phyloP scores from a whole-genome alignment of 345 rosid species.

The Eucalyptus pauciflora region DNA sequence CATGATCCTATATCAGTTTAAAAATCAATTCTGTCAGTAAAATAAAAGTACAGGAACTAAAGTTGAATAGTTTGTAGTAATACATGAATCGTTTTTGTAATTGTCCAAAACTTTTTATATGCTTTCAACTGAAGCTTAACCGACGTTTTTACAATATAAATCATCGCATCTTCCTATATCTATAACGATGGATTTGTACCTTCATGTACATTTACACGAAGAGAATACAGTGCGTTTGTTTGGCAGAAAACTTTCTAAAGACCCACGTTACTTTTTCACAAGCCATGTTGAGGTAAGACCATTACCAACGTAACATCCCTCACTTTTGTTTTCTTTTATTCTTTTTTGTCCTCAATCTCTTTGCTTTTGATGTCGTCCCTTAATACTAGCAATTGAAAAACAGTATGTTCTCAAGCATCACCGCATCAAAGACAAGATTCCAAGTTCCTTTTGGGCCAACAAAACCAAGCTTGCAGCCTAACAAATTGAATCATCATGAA shows the following conservation, averaged over 20 bases:
- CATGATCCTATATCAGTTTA: background rate
- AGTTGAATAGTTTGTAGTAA: background rate
- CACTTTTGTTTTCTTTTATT: accelerated
- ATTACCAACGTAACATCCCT: too few relatives aligned
- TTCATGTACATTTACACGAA: background rate
- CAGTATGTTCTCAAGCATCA: too few relatives aligned
- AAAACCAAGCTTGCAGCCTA: background rate
- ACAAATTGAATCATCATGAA: background rate
- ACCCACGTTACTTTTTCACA: too few relatives aligned
- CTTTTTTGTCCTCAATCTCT: too few relatives aligned
- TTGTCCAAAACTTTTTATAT: background rate
- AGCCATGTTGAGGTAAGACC: too few relatives aligned
- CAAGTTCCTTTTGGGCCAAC: background rate
- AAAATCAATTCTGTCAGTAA: background rate
- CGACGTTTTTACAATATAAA: accelerated
- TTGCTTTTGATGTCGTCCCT: too few relatives aligned
- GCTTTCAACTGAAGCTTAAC: background rate
- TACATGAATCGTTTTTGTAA: background rate
- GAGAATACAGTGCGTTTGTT: background rate
- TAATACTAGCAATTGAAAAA: too few relatives aligned
- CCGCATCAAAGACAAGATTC: too few relatives aligned
- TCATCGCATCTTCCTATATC: background rate
- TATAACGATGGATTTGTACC: accelerated
- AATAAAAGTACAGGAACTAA: background rate
- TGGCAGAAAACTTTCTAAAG: too few relatives aligned